Evolutionary conservation across 768 basidiomycete species (phyloP), one percentile per base, ranked within the genome.

Genomic region (Tricholoma saponaceum): DNA sequence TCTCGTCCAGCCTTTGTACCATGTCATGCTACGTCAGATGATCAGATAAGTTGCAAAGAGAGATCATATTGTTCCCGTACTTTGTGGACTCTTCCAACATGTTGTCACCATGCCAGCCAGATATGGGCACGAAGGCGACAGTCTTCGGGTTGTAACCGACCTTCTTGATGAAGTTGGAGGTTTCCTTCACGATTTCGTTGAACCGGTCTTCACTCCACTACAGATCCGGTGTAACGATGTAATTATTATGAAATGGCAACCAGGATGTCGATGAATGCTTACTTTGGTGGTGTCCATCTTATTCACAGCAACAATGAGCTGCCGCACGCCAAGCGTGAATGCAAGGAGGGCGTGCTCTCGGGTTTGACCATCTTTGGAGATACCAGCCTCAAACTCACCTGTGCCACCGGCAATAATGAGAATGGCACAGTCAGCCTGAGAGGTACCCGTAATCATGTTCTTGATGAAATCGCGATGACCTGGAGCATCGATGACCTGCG

Each of bases 371-470:
- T 98, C 97, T 86, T 99, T 98, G 80, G 96, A 98, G 86, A 99
- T 98, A 92, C 97, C 97, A 74, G 96, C 96, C 79, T 99, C 97
- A 81, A 99, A 98, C 81, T 99, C 97, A 87, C 97, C 97, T 76
- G 91, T 95, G 82, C 97, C 97, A 77, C 83, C 90, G 64, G 96
- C 97, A 67, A 99, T 99, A 84, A 99, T 98, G 77, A 99, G 94
- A 76, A 99, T 87, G 70, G 95, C 97, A 72, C 96, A 98, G 76
- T 99, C 96, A 74, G 96, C 95, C 87, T 99, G 97, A 70, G 97
- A 99, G 69, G 97, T 99, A 85, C 97, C 97, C 62, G 97, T 99
- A 76, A 99, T 99, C 95, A 95, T 97, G 92, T 97, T 99, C 83
- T 99, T 99, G 86, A 99, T 99, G 81, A 99, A 99, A 74, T 99